A percentile compares a stretch with the other conserved stretches of the same genome.
phyloP scores from a whole-genome alignment of 1,284 basidiomycete species.

The Schizophyllum amplum region DNA sequence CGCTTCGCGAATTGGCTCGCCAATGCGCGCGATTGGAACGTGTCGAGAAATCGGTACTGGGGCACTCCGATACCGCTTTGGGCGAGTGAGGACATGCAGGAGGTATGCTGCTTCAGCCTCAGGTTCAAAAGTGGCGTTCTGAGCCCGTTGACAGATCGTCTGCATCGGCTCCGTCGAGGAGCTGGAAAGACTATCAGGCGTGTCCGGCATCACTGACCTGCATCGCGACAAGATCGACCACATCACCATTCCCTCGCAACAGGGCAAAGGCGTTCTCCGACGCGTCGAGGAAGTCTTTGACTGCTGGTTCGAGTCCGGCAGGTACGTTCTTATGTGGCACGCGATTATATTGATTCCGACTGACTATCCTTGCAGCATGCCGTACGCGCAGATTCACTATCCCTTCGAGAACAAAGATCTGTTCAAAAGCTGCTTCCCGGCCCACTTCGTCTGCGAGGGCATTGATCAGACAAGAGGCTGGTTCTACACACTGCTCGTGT shows the following conservation, averaged over 20 bases:
- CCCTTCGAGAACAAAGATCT: slow-evolving; percentile 95
- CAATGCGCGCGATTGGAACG: slow-evolving; percentile 98
- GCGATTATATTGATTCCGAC: not conserved
- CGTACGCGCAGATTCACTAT: slow-evolving; percentile 96
- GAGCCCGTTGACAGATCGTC: slow-evolving; percentile 52
- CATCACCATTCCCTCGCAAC: slow-evolving; percentile 91
- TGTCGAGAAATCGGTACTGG: slow-evolving; percentile 99
- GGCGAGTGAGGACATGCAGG: slow-evolving; percentile 90
- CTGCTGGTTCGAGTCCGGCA: slow-evolving; percentile 99
- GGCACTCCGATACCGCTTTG: slow-evolving; percentile 97
- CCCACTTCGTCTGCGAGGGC: slow-evolving; percentile 98
- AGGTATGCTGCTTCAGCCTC: slow-evolving; percentile 42
- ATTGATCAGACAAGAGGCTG: slow-evolving; percentile 95
- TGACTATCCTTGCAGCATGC: slow-evolving; percentile 67
- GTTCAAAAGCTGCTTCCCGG: slow-evolving; percentile 84
- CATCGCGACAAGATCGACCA: slow-evolving; percentile 94
- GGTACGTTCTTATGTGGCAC: slow-evolving; percentile 40
- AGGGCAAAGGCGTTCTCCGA: slow-evolving; percentile 83
- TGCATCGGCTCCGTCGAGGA: slow-evolving; percentile 86
- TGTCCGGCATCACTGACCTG: slow-evolving; percentile 82
- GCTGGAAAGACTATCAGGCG: slow-evolving; percentile 84
- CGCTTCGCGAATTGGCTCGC: slow-evolving; percentile 97
- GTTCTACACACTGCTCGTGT: slow-evolving; percentile 98
- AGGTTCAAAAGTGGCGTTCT: not conserved
- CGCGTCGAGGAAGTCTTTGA: slow-evolving; percentile 98